Evolutionary conservation across 495 filamentous ascomycete species (phyloP).

Genomic region (Podospora tetraspora): DNA sequence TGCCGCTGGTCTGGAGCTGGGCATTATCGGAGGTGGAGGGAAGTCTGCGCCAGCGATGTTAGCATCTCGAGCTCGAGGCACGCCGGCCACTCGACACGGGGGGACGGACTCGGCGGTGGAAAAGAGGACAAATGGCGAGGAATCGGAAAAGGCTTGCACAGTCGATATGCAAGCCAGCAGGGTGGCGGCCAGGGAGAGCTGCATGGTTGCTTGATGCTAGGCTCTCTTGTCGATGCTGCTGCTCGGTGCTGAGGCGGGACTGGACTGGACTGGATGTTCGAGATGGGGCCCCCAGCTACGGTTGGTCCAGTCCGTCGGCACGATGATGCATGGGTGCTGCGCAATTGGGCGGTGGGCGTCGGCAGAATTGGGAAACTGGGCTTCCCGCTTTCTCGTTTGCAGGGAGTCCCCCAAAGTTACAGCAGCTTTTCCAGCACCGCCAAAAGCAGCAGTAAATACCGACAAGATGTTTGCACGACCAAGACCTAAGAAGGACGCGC

Average conservation of each 20-base stretch:
- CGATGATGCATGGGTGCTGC: constrained; percentile 6
- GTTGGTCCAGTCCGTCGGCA: background rate
- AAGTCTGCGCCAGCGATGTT: constrained; percentile 27
- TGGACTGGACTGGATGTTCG: background rate
- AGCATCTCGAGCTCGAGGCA: constrained; percentile 9
- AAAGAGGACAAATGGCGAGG: constrained; percentile 81
- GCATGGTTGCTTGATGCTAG: constrained; percentile 45
- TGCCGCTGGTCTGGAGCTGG: constrained; percentile 41
- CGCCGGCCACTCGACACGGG: background rate
- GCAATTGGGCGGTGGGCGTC: constrained; percentile 1
- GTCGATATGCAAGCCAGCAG: constrained; percentile 56
- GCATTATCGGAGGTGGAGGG: constrained; percentile 21
- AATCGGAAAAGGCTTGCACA: constrained; percentile 70
- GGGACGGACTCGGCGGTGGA: constrained; percentile 68
- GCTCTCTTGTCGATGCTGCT: constrained; percentile 5
- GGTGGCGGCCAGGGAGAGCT: constrained; percentile 53
- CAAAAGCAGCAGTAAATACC: constrained; percentile 17
- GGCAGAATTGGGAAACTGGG: constrained; percentile 4
- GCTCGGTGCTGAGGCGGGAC: constrained; percentile 5
- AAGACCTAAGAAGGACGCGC: constrained; percentile 42
- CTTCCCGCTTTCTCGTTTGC: background rate
- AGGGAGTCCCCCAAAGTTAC: constrained; percentile 16
- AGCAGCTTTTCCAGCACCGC: constrained; percentile 23
- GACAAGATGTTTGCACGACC: constrained; percentile 43
- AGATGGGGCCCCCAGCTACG: background rate